Evolutionary conservation across 2,329 filamentous ascomycete species (phyloP), one percentile per base, ranked within the genome.

Genomic region (Arthroderma sp.): DNA sequence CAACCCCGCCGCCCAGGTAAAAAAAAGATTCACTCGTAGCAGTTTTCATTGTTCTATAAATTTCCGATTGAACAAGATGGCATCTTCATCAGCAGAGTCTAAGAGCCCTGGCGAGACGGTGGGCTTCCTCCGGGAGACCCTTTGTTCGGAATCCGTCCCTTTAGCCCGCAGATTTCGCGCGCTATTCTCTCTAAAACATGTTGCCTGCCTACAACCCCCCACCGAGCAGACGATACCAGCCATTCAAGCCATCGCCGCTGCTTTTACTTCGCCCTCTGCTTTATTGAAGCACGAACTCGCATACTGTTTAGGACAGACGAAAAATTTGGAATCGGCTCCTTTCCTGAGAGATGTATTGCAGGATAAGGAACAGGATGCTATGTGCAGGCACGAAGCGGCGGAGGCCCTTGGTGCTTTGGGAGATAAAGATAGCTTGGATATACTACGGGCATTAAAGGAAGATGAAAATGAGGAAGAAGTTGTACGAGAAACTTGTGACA

Each of bases 361-460:
- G 52, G 77, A 96, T 63, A 68, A 79, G 50, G 61, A 77, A n/a
- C 86, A 96, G 65, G 88, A 96, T 68, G 67, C 83, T 33, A 98
- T 98, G 88, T 93, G 86, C 64, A 76, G 91, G 54, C 91, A 98
- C 57, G 91, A 98, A 69, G 89, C 91, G 10, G 91, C 89, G 2
- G 91, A 98, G 70, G 91, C 91, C 2, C 73, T 98, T 9, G 91
- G 86, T 8, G 91, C 91, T 7, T 69, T 98, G 49, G 86, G 85
- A 3, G 80, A 89, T 59, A 67, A 71, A 29, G 74, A 74, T 3
- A 88, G 85, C 58, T 62, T 98, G 59, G 77, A 78, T 2, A 65
- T 96, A 31, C 68, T 98, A 52, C 77, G 74, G 59, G 64, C 77
- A 52, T 77, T 86, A 58, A 75, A 85, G 50, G 84, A 95, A 60